These are phyloP conservation scores for Brassica juncea DNA, from an alignment of 345 rosid genomes.

Conservation along the genomic window DNA sequence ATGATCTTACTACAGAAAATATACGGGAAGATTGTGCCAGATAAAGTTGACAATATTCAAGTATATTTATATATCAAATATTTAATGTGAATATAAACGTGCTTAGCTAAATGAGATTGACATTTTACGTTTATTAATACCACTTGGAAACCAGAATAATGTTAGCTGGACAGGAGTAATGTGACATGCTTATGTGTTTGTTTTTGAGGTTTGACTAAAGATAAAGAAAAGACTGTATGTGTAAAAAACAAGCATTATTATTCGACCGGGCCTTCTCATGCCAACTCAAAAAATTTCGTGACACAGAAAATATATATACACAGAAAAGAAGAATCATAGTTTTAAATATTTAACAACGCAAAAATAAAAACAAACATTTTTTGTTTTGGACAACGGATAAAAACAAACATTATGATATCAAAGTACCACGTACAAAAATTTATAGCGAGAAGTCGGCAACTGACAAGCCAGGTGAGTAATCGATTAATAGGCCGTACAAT, in stretches of 20 bases:
- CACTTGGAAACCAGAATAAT: not conserved
- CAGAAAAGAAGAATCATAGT: too few species aligned
- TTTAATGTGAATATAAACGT: not conserved
- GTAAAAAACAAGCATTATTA: not conserved
- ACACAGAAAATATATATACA: too few species aligned
- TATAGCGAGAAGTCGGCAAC: too few species aligned
- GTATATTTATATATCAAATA: not conserved
- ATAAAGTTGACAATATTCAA: not conserved
- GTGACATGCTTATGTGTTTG: not conserved
- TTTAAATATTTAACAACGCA: too few species aligned
- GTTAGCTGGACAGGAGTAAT: not conserved
- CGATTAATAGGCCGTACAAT: not conserved
- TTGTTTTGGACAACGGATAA: too few species aligned
- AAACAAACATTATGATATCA: not conserved
- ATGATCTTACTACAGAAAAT: not conserved
- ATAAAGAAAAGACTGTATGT: not conserved
- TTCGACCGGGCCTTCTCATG: not conserved
- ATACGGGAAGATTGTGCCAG: not conserved
- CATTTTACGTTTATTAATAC: not conserved
- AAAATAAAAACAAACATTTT: too few species aligned
- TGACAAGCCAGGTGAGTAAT: not conserved
- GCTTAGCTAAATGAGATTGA: not conserved
- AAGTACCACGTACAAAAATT: not conserved
- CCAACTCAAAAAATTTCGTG: not conserved
- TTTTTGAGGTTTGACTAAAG: not conserved